Percentiles rank a stretch among this genome's conserved stretches.
Evolutionary conservation across 805 yeast genomes (phyloP).

Genomic region (Candida ortonii): DNA sequence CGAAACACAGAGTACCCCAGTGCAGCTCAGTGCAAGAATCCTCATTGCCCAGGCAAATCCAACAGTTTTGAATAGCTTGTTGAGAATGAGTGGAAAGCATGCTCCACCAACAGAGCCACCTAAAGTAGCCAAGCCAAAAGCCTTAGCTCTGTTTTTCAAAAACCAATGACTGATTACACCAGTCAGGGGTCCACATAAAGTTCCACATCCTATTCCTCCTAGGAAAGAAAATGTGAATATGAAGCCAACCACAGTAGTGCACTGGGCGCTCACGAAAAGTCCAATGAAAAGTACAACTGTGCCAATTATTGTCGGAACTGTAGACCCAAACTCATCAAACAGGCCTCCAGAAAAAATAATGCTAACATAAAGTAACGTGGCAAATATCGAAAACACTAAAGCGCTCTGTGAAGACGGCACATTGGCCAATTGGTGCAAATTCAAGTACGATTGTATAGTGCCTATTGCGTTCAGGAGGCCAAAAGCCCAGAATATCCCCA

Average conservation of each 20-base stretch:
- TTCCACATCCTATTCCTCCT: constrained; percentile 41
- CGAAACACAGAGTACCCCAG: constrained; percentile 25
- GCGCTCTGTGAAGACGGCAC: constrained; percentile 48
- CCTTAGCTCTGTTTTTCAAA: constrained; percentile 46
- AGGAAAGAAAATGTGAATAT: constrained; percentile 44
- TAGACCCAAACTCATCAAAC: constrained; percentile 42
- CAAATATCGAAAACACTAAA: constrained; percentile 61
- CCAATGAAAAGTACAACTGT: constrained; percentile 34
- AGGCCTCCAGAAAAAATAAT: constrained; percentile 40
- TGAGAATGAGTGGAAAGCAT: constrained; percentile 47
- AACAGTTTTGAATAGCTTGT: constrained; percentile 40
- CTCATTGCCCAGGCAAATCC: constrained; percentile 58
- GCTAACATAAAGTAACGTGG: constrained; percentile 42
- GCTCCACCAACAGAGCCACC: constrained; percentile 56
- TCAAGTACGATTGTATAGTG: constrained; percentile 57
- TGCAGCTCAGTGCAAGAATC: constrained; percentile 44
- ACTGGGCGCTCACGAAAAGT: constrained; percentile 38
- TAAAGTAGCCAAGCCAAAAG: constrained; percentile 53
- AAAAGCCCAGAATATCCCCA: constrained; percentile 52
- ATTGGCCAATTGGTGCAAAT: constrained; percentile 46
- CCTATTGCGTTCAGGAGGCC: constrained; percentile 63
- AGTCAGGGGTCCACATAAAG: constrained; percentile 51
- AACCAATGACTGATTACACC: constrained; percentile 64
- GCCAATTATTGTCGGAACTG: constrained; percentile 35
- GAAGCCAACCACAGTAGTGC: constrained; percentile 41